Conservation (phyloP, 1,139 yeast genomes). For the Candida smagusa region DNA sequence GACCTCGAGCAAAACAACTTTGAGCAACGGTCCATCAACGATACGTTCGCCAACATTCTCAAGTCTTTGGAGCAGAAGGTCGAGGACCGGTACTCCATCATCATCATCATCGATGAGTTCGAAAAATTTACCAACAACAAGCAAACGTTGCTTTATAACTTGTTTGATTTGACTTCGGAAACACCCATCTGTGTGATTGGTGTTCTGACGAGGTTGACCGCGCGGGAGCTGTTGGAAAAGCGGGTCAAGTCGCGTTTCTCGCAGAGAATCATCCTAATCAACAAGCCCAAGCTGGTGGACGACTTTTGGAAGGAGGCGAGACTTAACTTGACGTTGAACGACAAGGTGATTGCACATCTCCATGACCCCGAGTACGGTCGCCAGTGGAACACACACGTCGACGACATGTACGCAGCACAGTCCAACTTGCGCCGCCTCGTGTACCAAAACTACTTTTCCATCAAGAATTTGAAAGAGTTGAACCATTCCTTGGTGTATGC, state of each 20-base stretch:
- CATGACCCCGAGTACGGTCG: conserved; percentile 23
- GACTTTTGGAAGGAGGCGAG: conserved; percentile 40
- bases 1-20: conserved; percentile 16
- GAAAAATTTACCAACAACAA: conserved; percentile 74
- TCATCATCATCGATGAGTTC: conserved; percentile 81
- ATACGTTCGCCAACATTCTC: conserved; percentile 39
- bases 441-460: conserved; percentile 53
- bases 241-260: conserved; percentile 89
- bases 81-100: conserved; percentile 46
- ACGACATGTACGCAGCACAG: conserved; percentile 15
- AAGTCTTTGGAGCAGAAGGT: conserved; percentile 27
- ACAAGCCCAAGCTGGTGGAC: conserved; percentile 44
- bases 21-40: conserved; percentile 39
- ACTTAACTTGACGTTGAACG: conserved; percentile 24
- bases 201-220: conserved; percentile 67
- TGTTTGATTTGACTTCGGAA: conserved; percentile 75
- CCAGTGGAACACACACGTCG: conserved; percentile 53
- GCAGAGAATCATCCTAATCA: conserved; percentile 66
- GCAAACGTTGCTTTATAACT: conserved; percentile 80
- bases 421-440: conserved; percentile 19
- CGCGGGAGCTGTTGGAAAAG: conserved; percentile 81
- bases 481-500: conserved; percentile 51
- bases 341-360: conserved; percentile 13
- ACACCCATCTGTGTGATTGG: conserved; percentile 86
- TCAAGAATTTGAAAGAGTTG: conserved; percentile 56